Base-by-base conservation (phyloP, 1,284 basidiomycete genomes). In the Malassezia vespertilionis region DNA sequence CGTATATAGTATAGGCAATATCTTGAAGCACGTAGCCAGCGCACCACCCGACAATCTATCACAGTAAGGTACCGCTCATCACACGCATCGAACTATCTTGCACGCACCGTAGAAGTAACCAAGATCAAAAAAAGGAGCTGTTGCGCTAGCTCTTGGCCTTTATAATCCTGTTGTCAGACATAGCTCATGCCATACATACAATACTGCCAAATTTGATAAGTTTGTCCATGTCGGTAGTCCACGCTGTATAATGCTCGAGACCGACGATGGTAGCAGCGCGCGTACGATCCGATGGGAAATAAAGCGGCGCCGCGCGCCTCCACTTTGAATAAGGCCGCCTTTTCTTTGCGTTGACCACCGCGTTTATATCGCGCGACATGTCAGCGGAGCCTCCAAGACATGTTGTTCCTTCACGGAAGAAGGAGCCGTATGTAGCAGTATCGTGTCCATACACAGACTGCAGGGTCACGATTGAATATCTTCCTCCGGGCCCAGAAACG, bases 381-480 rank as follows among this genome's bases (percentile, higher is more conserved):
- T 33, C 20, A 15, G 35, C 30, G 6, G 48, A 51, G 23, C 23
- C 36, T 5, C 18, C 48, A 18, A 28, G 36, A 23, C 42, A 45
- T 6, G 26, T 51, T 12, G 27, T 69, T 20, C 27, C 54, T 9
- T 64, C 65, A n/a, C 52, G 66, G 12, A 55, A 53, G 0, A 68
- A 63, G 37, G 60, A 69, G 48, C 44, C 54, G 0, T 69, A 65
- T 41, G 30, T 57, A 23, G 36, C 56, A 11, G 56, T 61, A 18
- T 42, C 63, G 0, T 69, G 66, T 35, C 66, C 66, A 0, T 66
- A 68, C 46, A 52, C 61, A 9, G 46, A 56, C 39, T 69, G 66
- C 34, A 53, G 60, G 2, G 47, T 57, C 4, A 47, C 60, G n/a
- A 61, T 69, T 38, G 66, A 69, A 38, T 69, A 63, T 37, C 52